Evolutionary conservation across 2,329 filamentous ascomycete genomes (phyloP).

Genomic region (Botrytis squamosa): DNA sequence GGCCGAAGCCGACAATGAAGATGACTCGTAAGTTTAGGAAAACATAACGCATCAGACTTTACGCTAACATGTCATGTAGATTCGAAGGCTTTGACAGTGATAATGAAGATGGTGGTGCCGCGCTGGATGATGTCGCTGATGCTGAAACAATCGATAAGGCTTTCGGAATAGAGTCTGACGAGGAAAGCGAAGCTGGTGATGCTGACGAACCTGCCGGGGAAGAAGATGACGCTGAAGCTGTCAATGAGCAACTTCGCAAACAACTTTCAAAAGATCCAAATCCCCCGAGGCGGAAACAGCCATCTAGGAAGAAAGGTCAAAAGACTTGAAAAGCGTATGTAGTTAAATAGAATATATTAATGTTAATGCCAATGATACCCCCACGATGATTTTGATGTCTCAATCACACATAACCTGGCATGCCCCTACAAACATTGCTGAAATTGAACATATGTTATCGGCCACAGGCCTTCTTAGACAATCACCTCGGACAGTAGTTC

Average conservation of each 20-base stretch:
- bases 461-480: background rate
- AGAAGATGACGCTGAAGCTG: conserved; percentile 34
- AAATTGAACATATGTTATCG: background rate
- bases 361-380: conserved; percentile 15
- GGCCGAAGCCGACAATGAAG: conserved; percentile 30
- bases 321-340: conserved; percentile 24
- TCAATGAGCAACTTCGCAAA: conserved; percentile 36
- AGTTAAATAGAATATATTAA: conserved; percentile 10
- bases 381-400: background rate
- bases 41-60: background rate
- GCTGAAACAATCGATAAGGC: conserved; percentile 37
- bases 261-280: conserved; percentile 34
- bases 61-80: conserved; percentile 22
- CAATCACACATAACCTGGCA: background rate
- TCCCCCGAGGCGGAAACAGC: conserved; percentile 25
- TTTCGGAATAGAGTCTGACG: conserved; percentile 40
- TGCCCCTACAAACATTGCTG: background rate
- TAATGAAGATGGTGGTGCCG: conserved; percentile 42
- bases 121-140: conserved; percentile 33
- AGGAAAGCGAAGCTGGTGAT: conserved; percentile 44
- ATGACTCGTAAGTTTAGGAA: conserved; percentile 26
- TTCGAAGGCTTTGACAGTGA: conserved; percentile 53
- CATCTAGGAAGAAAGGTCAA: conserved; percentile 38
- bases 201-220: conserved; percentile 33
- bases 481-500: background rate